Percentiles rank a stretch among this genome's conserved stretches.
Conservation (phyloP, 805 yeast species). For the Metschnikowia arizonensis region DNA sequence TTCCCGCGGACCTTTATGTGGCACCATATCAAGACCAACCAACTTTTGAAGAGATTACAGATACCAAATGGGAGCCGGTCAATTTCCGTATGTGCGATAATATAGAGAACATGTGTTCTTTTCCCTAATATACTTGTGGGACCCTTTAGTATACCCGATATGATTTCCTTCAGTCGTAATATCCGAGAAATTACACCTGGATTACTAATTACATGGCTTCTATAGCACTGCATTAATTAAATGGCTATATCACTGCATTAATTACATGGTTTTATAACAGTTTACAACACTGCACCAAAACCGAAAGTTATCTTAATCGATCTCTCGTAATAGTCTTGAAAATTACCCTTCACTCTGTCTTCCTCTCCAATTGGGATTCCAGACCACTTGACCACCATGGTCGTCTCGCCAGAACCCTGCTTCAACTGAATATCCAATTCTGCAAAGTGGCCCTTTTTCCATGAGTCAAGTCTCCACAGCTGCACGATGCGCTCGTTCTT, state of each 20-base stretch:
- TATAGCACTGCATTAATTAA: too few relatives aligned
- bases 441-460: constrained; percentile 86
- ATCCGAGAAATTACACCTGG: not conserved
- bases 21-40: not conserved
- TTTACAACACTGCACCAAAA: constrained; percentile 84
- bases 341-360: constrained; percentile 77
- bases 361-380: constrained; percentile 97
- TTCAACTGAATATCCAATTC: constrained; percentile 59
- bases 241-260: too few relatives aligned
- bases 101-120: not conserved
- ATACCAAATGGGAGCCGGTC: not conserved
- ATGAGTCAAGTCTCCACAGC: constrained; percentile 83
- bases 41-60: not conserved
- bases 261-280: too few relatives aligned
- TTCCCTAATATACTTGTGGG: not conserved
- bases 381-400: constrained; percentile 67
- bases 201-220: not conserved
- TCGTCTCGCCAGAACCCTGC: constrained; percentile 83
- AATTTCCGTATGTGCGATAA: not conserved
- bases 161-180: not conserved
- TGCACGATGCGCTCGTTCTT: constrained; percentile 58
- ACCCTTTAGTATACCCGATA: not conserved
- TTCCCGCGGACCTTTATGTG: constrained; percentile 1
- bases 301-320: constrained; percentile 92
- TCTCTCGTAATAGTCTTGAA: constrained; percentile 83